Evolutionary conservation across 345 rosid genomes (phyloP).

Genomic region (Brassica incana): DNA sequence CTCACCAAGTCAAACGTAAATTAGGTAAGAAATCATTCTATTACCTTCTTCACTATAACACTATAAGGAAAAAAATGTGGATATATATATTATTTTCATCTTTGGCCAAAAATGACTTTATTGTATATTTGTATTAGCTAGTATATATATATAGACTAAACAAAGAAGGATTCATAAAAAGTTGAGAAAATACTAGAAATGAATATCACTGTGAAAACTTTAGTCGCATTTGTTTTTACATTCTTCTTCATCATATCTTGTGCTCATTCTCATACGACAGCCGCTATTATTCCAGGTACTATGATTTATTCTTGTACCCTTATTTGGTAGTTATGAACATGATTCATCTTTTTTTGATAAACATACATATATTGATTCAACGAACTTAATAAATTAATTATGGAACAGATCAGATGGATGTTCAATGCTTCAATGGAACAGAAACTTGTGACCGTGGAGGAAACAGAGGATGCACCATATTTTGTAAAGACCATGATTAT

Average conservation of each 20-base stretch:
- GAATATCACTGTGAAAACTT: not conserved
- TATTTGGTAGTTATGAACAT: not conserved
- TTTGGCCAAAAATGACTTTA: not conserved
- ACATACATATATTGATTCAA: not conserved
- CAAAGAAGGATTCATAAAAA: not conserved
- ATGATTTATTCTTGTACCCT: not conserved
- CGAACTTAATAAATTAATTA: not conserved
- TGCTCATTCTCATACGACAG: not conserved
- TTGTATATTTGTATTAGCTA: not conserved
- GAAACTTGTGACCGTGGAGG: not conserved
- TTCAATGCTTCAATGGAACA: not conserved
- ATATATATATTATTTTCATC: not conserved
- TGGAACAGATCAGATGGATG: not conserved
- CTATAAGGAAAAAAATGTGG: not conserved
- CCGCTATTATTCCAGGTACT: not conserved
- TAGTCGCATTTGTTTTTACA: not conserved
- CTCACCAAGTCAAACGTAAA: not conserved
- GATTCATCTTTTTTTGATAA: not conserved
- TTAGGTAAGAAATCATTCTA: not conserved
- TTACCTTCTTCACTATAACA: not conserved
- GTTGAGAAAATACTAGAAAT: not conserved
- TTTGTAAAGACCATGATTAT: not conserved
- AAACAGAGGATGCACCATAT: not conserved
- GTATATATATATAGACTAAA: not conserved
- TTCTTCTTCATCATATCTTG: not conserved